Conservation (phyloP, 164 flowering plant genomes). For the Vitis cinerea region DNA sequence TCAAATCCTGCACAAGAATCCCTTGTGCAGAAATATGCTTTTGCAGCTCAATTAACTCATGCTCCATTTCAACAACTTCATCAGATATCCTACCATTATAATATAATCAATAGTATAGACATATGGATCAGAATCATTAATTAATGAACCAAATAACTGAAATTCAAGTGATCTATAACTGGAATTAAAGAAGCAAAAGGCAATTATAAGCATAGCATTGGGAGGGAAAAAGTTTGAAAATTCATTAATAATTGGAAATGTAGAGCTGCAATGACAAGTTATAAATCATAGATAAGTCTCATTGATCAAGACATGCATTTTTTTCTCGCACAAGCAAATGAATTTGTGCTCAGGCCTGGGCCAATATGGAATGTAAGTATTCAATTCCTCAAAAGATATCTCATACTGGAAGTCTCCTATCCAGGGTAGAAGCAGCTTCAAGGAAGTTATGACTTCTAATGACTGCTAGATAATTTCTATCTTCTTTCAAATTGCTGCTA, state of each 20-base stretch:
- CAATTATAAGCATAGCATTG: not conserved
- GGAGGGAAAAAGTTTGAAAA: not conserved
- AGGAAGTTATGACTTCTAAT: too few species aligned
- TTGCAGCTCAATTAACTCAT: constrained; percentile 76
- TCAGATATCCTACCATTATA: constrained; percentile 69
- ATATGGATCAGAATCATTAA: constrained; percentile 1
- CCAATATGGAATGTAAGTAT: too few species aligned
- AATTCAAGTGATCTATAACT: not conserved
- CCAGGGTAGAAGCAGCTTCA: too few species aligned
- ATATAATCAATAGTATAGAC: not conserved
- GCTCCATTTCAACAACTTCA: constrained; percentile 91
- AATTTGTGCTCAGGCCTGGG: too few species aligned
- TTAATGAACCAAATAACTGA: not conserved
- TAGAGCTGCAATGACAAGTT: too few species aligned
- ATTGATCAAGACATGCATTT: too few species aligned
- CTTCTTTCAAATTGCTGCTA: too few species aligned
- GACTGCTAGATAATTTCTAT: too few species aligned
- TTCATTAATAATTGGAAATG: not conserved
- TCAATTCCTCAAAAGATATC: too few species aligned
- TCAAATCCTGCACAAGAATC: constrained; percentile 83
- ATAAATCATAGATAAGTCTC: too few species aligned
- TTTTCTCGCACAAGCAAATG: too few species aligned
- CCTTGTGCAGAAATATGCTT: constrained; percentile 90
- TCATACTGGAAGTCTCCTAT: too few species aligned
- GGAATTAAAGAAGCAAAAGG: not conserved